Base-by-base conservation (phyloP, 2,329 filamentous ascomycete genomes). In the Fusarium staphyleae region DNA sequence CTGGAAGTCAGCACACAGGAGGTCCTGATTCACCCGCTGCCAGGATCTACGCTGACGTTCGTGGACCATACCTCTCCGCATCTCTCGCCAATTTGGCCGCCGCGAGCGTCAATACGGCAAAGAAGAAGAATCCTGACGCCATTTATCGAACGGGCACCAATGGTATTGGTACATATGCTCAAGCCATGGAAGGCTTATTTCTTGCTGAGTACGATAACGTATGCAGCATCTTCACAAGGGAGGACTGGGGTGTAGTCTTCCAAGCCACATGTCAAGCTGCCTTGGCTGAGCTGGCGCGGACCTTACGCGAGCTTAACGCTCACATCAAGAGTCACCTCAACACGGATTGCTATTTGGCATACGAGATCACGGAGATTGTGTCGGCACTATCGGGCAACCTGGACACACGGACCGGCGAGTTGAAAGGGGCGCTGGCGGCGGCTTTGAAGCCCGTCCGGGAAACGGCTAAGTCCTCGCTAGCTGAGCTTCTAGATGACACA, bases 281-380 rank as follows among this genome's bases (percentile, higher is more conserved):
- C 11, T 79, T 99, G 55, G 82, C 86, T 7, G 92, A 96, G 67
- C 89, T 98, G 64, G 87, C 89, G 5, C 87, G 91, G 64, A 97
- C 95, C 0, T 75, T 98, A 47, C 86, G 90, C 22, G 93, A 98
- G 68, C 81, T 99, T 26, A 97, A 98, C 72, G 82, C 85, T 42
- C 93, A 97, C 68, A 92, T 98, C 73, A 92, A 93, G 70, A 78
- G 83, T 33, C 93, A 97, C 69, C 77, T 97, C 32, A 84, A 87
- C 62, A 96, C 91, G 0, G 95, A 99, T 72, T 98, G 93, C 74
- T 98, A 91, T 71, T 82, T 99, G 41, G 92, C 92, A 7, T 99
- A 96, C 71, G 95, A 99, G 70, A 90, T 98, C 26, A 90, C 96
- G 26, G 93, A 96, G 67, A 90, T 97, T 55, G 86, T 98, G 39